These are phyloP conservation scores for Fraxinus floribunda DNA, from an alignment of 305 asterid species.

Conservation along the genomic window DNA sequence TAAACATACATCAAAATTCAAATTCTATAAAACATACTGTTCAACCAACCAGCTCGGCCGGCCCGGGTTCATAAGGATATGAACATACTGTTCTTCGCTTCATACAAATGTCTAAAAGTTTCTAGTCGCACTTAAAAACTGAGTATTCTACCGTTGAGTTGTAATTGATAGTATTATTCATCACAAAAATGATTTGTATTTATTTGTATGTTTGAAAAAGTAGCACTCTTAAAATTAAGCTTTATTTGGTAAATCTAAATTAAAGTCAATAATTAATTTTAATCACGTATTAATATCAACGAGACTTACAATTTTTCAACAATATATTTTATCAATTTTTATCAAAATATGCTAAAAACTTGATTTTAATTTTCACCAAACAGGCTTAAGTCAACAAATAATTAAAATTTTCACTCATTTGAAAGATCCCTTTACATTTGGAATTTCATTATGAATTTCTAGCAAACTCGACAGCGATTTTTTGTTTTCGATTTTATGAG, in stretches of 20 bases:
- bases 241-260: too few species aligned
- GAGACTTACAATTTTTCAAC: neutral
- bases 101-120: too few species aligned
- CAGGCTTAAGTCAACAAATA: too few species aligned
- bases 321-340: neutral
- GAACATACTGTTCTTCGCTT: neutral
- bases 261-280: too few species aligned
- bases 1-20: too few species aligned
- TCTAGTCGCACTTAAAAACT: too few species aligned
- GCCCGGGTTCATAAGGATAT: neutral
- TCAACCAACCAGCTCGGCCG: neutral
- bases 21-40: neutral
- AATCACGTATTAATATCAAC: too few species aligned
- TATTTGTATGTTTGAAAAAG: neutral
- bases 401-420: neutral
- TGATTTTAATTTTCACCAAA: neutral
- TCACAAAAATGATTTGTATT: too few species aligned
- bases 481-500: conserved; percentile 37
- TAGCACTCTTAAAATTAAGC: neutral
- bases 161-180: too few species aligned
- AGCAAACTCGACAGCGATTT: neutral
- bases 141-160: too few species aligned
- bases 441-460: neutral
- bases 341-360: too few species aligned
- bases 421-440: neutral